These are phyloP conservation scores for Nemania sp. DNA, from an alignment of 2,329 filamentous ascomycete genomes.

Conservation along the genomic window DNA sequence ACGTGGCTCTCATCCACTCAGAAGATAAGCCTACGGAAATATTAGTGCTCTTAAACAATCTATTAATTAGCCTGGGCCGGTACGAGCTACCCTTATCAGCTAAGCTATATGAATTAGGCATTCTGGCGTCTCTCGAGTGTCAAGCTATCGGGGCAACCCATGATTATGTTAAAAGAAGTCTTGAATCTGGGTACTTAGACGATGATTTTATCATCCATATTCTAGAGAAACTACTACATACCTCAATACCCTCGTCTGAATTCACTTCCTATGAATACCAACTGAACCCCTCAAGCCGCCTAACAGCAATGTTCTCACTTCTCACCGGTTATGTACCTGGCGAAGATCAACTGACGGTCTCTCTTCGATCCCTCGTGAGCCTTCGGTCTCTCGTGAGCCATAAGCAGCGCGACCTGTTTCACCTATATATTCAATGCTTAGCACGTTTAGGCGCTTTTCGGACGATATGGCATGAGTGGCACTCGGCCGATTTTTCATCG, in stretches of 20 bases:
- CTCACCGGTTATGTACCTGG: slow-evolving; percentile 44
- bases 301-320: slow-evolving; percentile 43
- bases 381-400: slow-evolving; percentile 29
- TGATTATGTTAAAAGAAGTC: slow-evolving; percentile 33
- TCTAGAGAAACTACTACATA: not conserved
- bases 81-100: slow-evolving; percentile 44
- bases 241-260: slow-evolving; percentile 5
- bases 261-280: not conserved
- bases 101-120: slow-evolving; percentile 49
- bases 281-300: slow-evolving; percentile 14
- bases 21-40: slow-evolving; percentile 39
- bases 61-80: slow-evolving; percentile 52
- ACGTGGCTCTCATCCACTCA: slow-evolving; percentile 4
- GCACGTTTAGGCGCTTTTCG: slow-evolving; percentile 48
- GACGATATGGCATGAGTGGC: slow-evolving; percentile 47
- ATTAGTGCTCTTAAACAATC: slow-evolving; percentile 57
- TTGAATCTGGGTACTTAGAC: slow-evolving; percentile 1
- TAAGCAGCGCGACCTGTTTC: not conserved
- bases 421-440: slow-evolving; percentile 43
- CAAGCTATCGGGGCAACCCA: slow-evolving; percentile 38
- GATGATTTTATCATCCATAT: slow-evolving; percentile 9
- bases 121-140: slow-evolving; percentile 48
- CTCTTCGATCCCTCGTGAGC: slow-evolving; percentile 32
- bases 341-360: slow-evolving; percentile 15
- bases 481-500: not conserved